Evolutionary conservation across 2,329 filamentous ascomycete genomes (phyloP).

Genomic region (Massarina eburnea): DNA sequence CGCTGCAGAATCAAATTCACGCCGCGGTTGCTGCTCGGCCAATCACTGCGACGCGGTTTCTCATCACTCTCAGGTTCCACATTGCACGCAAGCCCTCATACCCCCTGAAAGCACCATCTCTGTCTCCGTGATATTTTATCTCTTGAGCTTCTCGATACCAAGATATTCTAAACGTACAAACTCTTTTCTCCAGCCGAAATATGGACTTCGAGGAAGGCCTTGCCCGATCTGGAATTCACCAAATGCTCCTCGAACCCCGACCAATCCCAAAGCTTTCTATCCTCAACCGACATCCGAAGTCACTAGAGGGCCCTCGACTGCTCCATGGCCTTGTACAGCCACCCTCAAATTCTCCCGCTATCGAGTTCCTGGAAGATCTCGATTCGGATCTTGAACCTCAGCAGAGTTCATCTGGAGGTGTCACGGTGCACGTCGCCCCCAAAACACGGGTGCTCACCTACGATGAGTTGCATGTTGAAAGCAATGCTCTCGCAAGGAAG

Average conservation of each 20-base stretch:
- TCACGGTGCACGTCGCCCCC: no score
- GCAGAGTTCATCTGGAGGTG: no score
- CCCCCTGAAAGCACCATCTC: not conserved
- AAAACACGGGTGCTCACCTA: slow-evolving; percentile 60
- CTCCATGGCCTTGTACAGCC: slow-evolving; percentile 65
- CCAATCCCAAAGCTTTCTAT: slow-evolving; percentile 38
- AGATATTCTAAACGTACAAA: not conserved
- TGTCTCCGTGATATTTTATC: not conserved
- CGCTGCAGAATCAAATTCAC: not conserved
- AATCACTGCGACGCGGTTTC: slow-evolving; percentile 39
- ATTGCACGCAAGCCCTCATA: not conserved
- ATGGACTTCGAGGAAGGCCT: no score
- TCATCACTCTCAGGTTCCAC: slow-evolving; percentile 26
- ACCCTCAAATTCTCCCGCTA: slow-evolving; percentile 49
- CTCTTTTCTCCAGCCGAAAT: not conserved
- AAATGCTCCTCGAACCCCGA: slow-evolving; percentile 27
- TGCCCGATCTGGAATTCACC: slow-evolving; percentile 17
- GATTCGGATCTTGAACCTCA: no score
- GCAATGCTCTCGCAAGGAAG: slow-evolving; percentile 56
- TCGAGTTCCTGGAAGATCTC: slow-evolving; percentile 64
- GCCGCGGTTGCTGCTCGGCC: no score
- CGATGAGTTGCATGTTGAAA: slow-evolving; percentile 59
- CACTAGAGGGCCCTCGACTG: slow-evolving; percentile 57
- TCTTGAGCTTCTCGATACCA: not conserved
- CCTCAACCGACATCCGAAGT: slow-evolving; percentile 57